phyloP scores from a whole-genome alignment of 768 basidiomycete genomes.

The Russula brevipes region DNA sequence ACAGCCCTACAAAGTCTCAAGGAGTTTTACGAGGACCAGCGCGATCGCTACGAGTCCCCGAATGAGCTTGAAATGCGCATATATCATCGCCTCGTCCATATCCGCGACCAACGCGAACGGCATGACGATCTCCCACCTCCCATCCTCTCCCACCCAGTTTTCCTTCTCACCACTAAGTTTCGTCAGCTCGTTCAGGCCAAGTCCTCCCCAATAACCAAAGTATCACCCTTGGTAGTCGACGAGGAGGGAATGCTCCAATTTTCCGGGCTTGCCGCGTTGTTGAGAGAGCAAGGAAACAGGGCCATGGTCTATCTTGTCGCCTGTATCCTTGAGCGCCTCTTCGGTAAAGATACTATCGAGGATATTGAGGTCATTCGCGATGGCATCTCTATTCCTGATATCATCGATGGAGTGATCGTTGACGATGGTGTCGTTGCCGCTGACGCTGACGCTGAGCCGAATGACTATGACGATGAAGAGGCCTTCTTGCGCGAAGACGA shows the following conservation, averaged over 20 bases:
- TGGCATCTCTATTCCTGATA: constrained; percentile 49
- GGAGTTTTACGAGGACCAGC: constrained; percentile 87
- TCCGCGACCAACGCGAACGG: constrained; percentile 76
- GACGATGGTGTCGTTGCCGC: constrained; percentile 29
- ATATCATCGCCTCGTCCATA: constrained; percentile 88
- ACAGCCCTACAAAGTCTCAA: constrained; percentile 89
- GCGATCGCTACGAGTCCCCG: constrained; percentile 57
- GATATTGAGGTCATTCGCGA: constrained; percentile 64
- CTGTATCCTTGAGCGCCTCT: constrained; percentile 82
- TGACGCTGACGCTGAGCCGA: constrained; percentile 8
- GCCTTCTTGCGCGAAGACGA: constrained; percentile 21
- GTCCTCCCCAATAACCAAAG: constrained; percentile 70
- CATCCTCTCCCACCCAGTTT: constrained; percentile 67
- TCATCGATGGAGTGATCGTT: constrained; percentile 56
- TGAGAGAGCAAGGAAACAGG: constrained; percentile 58
- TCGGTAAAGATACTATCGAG: constrained; percentile 75
- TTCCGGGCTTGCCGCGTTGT: constrained; percentile 51
- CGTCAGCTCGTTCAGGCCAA: constrained; percentile 74
- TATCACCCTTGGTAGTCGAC: constrained; percentile 58
- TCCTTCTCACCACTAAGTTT: constrained; percentile 77
- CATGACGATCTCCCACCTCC: constrained; percentile 64
- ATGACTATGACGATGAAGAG: constrained; percentile 25
- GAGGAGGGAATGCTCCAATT: constrained; percentile 64
- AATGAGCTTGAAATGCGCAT: constrained; percentile 95
- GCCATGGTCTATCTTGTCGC: constrained; percentile 85